A percentile compares a stretch with the other conserved stretches of the same genome.
phyloP scores from a whole-genome alignment of 2,329 filamentous ascomycete genomes.

The Pseudogymnoascus sp. region DNA sequence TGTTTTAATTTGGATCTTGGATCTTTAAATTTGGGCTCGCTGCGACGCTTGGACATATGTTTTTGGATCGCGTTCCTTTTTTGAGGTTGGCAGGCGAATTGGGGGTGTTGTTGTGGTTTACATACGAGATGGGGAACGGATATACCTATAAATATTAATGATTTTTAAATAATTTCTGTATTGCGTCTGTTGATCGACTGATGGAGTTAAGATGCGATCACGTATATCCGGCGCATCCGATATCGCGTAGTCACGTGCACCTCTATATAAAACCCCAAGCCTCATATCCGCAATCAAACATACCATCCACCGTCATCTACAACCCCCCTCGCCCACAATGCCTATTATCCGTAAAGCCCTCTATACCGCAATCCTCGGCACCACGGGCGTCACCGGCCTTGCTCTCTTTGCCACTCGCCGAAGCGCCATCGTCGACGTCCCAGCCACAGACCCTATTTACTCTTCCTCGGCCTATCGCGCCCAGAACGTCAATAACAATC shows the following conservation, averaged over 20 bases:
- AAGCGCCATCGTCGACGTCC: conserved; percentile 42
- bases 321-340: neutral
- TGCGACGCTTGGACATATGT: neutral
- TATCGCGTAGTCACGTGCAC: neutral
- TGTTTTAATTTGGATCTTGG: neutral
- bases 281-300: neutral
- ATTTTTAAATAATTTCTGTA: neutral
- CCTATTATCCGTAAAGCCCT: conserved; percentile 10
- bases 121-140: neutral
- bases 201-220: neutral
- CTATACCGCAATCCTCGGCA: conserved; percentile 18
- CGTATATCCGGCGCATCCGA: neutral
- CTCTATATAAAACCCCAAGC: neutral
- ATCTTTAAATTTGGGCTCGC: neutral
- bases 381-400: conserved; percentile 16
- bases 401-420: conserved; percentile 20
- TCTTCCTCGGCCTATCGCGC: conserved; percentile 46
- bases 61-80: neutral
- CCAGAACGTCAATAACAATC: conserved; percentile 57
- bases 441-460: conserved; percentile 55
- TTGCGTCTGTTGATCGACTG: neutral
- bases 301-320: neutral
- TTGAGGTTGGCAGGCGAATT: neutral
- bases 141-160: neutral
- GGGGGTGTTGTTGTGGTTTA: neutral